These are phyloP conservation scores for Chaetomium tenue DNA, from an alignment of 495 filamentous ascomycete genomes.

Conservation along the genomic window DNA sequence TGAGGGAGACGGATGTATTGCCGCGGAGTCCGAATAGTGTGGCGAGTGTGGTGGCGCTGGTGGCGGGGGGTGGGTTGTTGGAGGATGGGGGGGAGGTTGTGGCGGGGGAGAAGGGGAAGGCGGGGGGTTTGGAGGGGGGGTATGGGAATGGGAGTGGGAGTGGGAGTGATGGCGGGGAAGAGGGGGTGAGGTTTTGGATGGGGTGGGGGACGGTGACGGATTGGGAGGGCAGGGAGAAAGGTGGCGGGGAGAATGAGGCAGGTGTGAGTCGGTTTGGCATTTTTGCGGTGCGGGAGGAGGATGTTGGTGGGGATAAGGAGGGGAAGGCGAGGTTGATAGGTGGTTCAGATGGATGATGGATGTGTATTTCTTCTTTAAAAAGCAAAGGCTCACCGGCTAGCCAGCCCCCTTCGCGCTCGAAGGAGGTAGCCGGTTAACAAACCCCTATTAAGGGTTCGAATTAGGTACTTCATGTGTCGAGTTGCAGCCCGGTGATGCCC, in stretches of 20 bases:
- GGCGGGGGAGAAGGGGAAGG: neutral
- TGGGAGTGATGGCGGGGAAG: neutral
- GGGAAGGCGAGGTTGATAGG: neutral
- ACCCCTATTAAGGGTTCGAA: too few relatives aligned
- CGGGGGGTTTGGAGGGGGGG: neutral
- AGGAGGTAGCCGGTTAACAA: too few relatives aligned
- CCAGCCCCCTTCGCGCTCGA: too few relatives aligned
- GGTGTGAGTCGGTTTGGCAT: constrained; percentile 2
- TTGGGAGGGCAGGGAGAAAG: neutral
- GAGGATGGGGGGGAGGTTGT: neutral
- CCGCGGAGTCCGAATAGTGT: constrained; percentile 20
- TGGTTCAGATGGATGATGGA: neutral
- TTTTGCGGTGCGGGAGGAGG: neutral
- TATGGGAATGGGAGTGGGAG: neutral
- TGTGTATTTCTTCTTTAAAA: neutral
- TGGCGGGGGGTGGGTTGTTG: constrained; percentile 21
- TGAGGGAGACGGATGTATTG: constrained; percentile 14
- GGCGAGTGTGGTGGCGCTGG: constrained; percentile 10
- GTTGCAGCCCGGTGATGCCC: too few relatives aligned
- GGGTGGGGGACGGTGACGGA: constrained; percentile 19
- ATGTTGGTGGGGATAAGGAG: neutral
- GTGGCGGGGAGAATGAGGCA: neutral
- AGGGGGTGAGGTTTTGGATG: constrained; percentile 21
- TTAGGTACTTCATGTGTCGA: too few relatives aligned
- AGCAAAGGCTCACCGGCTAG: too few relatives aligned